Evolutionary conservation across 371 early-diverging fungal genomes (phyloP), one percentile per base, ranked within the genome.

Genomic region (Nosema muscidifuracis): DNA sequence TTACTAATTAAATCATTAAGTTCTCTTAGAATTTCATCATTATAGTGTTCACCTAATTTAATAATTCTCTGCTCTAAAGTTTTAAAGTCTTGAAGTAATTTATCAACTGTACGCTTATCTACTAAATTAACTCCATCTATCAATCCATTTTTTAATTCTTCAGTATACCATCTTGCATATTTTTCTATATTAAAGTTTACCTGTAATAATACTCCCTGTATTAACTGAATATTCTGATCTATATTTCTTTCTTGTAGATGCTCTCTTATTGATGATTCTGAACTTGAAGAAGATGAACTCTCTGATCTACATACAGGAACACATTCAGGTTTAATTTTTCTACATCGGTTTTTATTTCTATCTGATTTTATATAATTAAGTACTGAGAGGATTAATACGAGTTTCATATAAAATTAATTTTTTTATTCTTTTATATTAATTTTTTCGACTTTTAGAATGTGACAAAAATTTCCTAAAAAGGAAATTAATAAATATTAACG

Each of bases 191-290:
- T 43, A 2, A 43, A 43, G 3, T 13, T 34, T 13, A 22, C 38
- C 34, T 60, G 60, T 20, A 60, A 36, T 34, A 60, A 20, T n/a
- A 60, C 6, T 18, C 60, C 60, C 34, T 60, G 60, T 13, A 60
- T 24, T 9, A 60, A n/a, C n/a, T 60, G 60, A 16, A 60, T 13
- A 34, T 60, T 10, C 34, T 60, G 36, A 7, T 31, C n/a, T 12
- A 22, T 10, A 36, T 60, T 10, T 53, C 26, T 53, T 12, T 53
- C 16, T 26, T 26, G 3, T 9, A 3, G 16, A 53, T 26, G 28
- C 10, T 4, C 4, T 12, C 20, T 20, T 10, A 3, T 20, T 13
- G 47, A 47, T 4, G 47, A 47, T 47, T 4, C 4, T n/a, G 55
- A 53, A 44, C 18, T 18, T 44, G 44, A 44, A 44, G 16, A 7